Evolutionary conservation across 1,139 yeast species (phyloP).

Genomic region (Hansenula sp.): DNA sequence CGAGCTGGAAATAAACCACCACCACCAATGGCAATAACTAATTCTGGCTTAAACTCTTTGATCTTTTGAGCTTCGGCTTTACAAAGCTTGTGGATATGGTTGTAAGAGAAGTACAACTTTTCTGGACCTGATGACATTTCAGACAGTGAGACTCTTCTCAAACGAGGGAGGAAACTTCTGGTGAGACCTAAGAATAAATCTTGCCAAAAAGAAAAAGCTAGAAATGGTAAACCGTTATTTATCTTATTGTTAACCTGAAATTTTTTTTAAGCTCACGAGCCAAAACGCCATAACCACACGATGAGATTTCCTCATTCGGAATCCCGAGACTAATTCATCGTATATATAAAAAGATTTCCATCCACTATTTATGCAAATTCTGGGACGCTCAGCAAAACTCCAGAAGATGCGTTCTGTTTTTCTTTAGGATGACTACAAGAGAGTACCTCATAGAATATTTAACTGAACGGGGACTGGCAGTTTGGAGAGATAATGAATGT

Average conservation of each 20-base stretch:
- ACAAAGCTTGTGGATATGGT: conserved; percentile 59
- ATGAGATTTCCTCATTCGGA: not conserved
- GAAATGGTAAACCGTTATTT: not conserved
- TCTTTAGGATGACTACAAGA: too few species aligned
- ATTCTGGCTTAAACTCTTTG: conserved; percentile 46
- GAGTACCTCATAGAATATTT: too few species aligned
- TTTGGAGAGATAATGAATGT: too few species aligned
- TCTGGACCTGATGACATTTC: conserved; percentile 20
- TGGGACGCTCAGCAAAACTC: too few species aligned
- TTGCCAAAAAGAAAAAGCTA: not conserved
- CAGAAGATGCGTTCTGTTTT: too few species aligned
- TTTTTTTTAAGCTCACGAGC: not conserved
- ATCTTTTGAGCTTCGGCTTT: conserved; percentile 48
- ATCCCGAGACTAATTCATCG: too few species aligned
- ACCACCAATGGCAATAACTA: conserved; percentile 65
- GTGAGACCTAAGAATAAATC: too few species aligned
- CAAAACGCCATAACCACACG: not conserved
- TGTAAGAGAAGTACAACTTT: conserved; percentile 57
- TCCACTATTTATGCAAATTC: too few species aligned
- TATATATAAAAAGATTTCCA: too few species aligned
- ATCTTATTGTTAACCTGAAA: not conserved
- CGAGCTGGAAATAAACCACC: conserved; percentile 70
- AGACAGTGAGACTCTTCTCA: too few species aligned
- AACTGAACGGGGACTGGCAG: too few species aligned
- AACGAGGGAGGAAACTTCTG: too few species aligned